Evolutionary conservation across 306 rosid genomes (phyloP).

Genomic region (Trichosanthes cucumerina): DNA sequence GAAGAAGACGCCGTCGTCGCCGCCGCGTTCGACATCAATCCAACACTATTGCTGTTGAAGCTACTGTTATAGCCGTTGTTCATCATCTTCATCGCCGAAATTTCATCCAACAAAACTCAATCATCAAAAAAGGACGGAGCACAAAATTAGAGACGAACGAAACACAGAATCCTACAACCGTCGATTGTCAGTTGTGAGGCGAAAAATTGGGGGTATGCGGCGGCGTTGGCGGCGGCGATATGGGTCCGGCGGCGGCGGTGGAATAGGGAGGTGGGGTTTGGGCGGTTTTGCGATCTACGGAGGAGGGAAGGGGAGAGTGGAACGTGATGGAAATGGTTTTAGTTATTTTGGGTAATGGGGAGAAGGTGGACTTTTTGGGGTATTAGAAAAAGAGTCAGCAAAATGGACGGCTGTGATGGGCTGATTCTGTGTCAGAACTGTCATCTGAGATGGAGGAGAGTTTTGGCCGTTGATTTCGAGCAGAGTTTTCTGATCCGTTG

Average conservation of each 20-base stretch:
- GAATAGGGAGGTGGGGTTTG: neutral
- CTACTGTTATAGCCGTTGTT: slow-evolving; percentile 30
- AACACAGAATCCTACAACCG: neutral
- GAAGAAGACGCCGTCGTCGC: slow-evolving; percentile 8
- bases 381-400: slow-evolving; percentile 2
- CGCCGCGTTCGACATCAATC: slow-evolving; percentile 13
- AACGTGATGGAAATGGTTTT: slow-evolving; percentile 9
- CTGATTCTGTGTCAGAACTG: slow-evolving; percentile 5
- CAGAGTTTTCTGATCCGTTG: neutral
- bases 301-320: neutral
- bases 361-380: slow-evolving; percentile 17
- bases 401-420: slow-evolving; percentile 10
- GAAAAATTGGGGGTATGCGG: neutral
- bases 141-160: neutral
- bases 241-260: neutral
- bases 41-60: slow-evolving; percentile 39
- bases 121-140: neutral
- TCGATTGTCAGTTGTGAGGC: neutral
- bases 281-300: slow-evolving; percentile 10
- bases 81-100: slow-evolving; percentile 20
- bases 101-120: slow-evolving; percentile 12
- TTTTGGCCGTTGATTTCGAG: neutral
- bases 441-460: neutral
- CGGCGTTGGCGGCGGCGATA: neutral
- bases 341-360: slow-evolving; percentile 15